A percentile compares a stretch with the other conserved stretches of the same genome.
Conservation (phyloP, 2,329 filamentous ascomycete genomes). For the Coniella lustricola region DNA sequence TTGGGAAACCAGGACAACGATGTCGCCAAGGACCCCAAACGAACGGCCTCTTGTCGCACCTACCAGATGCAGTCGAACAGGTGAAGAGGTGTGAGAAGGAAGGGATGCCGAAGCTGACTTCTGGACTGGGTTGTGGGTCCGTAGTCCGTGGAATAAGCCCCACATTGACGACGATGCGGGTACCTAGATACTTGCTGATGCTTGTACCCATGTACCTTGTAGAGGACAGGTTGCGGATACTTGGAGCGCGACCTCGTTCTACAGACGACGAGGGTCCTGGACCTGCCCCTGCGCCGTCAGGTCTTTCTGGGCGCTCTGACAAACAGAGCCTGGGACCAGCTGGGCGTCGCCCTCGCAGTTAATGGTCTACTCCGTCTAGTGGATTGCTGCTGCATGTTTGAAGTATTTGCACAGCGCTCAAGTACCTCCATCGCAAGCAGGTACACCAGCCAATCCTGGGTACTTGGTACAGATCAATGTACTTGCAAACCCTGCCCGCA, state of each 20-base stretch:
- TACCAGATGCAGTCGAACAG: conserved; percentile 11
- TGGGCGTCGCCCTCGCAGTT: too few relatives aligned
- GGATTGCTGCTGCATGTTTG: too few relatives aligned
- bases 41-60: neutral
- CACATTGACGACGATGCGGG: too few relatives aligned
- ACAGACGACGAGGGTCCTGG: neutral
- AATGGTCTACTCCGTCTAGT: too few relatives aligned
- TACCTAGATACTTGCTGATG: too few relatives aligned
- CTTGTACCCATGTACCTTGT: neutral
- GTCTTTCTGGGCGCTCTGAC: conserved; percentile 11
- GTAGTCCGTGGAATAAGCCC: neutral
- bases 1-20: neutral
- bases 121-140: too few relatives aligned
- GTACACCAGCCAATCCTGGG: too few relatives aligned
- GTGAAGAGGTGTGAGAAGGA: too few relatives aligned
- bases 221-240: conserved; percentile 10
- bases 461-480: too few relatives aligned
- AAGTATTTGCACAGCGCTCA: too few relatives aligned
- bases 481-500: too few relatives aligned
- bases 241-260: neutral
- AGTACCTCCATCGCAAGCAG: too few relatives aligned
- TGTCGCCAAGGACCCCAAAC: neutral
- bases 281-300: conserved; percentile 4
- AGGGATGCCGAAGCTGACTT: conserved; percentile 16
- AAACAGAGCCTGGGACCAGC: conserved; percentile 9